Evolutionary conservation across 495 filamentous ascomycete genomes (phyloP), one percentile per base, ranked within the genome.

Genomic region (Filosporella fistucella): DNA sequence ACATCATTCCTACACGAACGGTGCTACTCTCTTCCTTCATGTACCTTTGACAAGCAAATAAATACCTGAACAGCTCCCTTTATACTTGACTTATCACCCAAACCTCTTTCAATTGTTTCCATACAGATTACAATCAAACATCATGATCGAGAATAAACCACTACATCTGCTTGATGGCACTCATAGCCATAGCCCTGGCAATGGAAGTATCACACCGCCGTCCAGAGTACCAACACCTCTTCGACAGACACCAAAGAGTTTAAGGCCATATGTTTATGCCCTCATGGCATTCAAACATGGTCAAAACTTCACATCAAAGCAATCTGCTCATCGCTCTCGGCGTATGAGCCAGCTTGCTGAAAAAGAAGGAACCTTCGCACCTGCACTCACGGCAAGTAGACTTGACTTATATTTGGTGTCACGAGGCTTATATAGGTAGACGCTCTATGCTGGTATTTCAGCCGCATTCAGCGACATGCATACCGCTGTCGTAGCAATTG

Each of bases 381-480:
- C 88, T 4, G 80, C 80, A 5, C 56, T 89, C 18, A 70, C 71
- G 51, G 81, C 82, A 65, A 38, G 67, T 53, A 25, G 20, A 11
- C 18, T 21, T 23, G 10, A 12, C 10, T 40, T n/a, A 40, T 13
- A 9, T 28, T 22, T 1, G 16, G 25, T 17, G 10, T 20, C 7
- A 22, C 25, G 4, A 33, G 22, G n/a, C 40, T 43, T 11, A 34
- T 11, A 21, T 26, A n/a, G 30, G 12, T 54, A 88, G 84, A 76
- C 71, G 8, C 73, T 86, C 18, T 89, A 81, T 48, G 72, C 75
- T 20, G 84, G 85, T 30, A 68, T 84, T 22, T 80, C 84, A 1
- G 70, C 68, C 24, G 69, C 70, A 14, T 68, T 73, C 17, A 63
- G 71, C 3, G 68, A 77, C 24, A 54, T 75, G 25, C 63, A 71